Evolutionary conservation across 495 filamentous ascomycete species (phyloP).

Genomic region (Lentithecium fluviatile): DNA sequence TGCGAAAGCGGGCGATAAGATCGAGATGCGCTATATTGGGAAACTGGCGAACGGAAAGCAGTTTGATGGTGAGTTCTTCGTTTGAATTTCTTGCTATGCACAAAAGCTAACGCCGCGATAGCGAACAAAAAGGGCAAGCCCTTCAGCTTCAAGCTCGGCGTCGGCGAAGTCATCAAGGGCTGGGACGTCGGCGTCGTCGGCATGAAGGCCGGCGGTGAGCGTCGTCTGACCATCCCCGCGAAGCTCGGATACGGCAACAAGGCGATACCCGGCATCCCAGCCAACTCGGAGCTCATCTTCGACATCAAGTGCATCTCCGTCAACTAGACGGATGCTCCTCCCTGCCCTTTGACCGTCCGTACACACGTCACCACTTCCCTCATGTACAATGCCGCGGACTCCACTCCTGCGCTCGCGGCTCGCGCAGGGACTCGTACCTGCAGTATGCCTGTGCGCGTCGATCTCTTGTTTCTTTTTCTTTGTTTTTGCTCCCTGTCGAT

Average conservation of each 20-base stretch:
- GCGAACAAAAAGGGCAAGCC: constrained; percentile 98
- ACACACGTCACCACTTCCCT: constrained; percentile 24
- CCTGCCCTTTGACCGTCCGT: background rate
- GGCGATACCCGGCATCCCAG: constrained; percentile 73
- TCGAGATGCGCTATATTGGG: constrained; percentile 95
- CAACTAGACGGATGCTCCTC: constrained; percentile 41
- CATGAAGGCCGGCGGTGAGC: constrained; percentile 91
- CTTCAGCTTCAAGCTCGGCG: constrained; percentile 90
- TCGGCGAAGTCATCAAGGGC: constrained; percentile 95
- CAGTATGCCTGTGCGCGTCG: constrained; percentile 11
- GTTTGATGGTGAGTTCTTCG: constrained; percentile 73
- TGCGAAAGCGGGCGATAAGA: constrained; percentile 80
- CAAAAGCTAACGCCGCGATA: constrained; percentile 45
- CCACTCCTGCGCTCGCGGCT: constrained; percentile 36
- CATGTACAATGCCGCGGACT: constrained; percentile 28
- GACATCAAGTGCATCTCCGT: constrained; percentile 84
- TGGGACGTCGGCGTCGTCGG: constrained; percentile 94
- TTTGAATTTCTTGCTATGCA: background rate
- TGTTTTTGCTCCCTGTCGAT: no score
- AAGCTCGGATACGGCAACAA: constrained; percentile 84
- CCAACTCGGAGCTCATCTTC: constrained; percentile 86
- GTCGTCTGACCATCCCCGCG: constrained; percentile 83
- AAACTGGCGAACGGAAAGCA: constrained; percentile 87
- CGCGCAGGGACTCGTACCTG: constrained; percentile 15
- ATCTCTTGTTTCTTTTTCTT: constrained; percentile 16